Conservation (phyloP, 2,329 filamentous ascomycete genomes). For the Monosporascus sp. region DNA sequence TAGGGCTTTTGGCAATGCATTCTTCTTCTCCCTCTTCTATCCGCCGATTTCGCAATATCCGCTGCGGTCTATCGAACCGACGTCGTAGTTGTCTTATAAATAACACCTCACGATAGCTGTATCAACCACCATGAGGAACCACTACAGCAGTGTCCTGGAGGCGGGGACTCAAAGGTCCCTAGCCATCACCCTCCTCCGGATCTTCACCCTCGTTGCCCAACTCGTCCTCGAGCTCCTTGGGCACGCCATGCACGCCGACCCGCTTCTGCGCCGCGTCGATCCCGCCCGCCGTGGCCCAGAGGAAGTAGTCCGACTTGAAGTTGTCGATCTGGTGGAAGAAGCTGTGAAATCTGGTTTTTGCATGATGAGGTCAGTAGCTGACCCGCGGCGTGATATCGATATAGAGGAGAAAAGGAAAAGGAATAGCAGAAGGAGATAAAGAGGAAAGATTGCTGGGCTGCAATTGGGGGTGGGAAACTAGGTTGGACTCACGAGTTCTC, state of each 20-base stretch:
- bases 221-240: conserved; percentile 35
- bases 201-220: conserved; percentile 49
- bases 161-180: neutral
- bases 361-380: neutral
- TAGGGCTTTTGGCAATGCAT: no score
- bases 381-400: no score
- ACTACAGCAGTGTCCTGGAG: neutral
- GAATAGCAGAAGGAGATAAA: no score
- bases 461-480: neutral
- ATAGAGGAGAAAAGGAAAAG: no score
- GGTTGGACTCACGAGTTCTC: conserved; percentile 68
- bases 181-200: conserved; percentile 34
- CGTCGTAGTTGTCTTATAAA: no score
- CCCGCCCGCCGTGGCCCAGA: conserved; percentile 68
- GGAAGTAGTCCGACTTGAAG: conserved; percentile 65
- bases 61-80: no score
- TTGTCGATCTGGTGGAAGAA: conserved; percentile 79
- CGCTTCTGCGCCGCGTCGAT: conserved; percentile 53
- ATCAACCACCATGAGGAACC: neutral
- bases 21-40: no score
- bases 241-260: conserved; percentile 35
- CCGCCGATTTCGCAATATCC: no score
- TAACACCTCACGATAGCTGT: no score
- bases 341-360: conserved; percentile 56
- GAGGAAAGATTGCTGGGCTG: conserved; percentile 2